Percentiles rank a stretch among this genome's conserved stretches.
Evolutionary conservation across 2,329 filamentous ascomycete genomes (phyloP).

Genomic region (Aspergillus fijiensis): DNA sequence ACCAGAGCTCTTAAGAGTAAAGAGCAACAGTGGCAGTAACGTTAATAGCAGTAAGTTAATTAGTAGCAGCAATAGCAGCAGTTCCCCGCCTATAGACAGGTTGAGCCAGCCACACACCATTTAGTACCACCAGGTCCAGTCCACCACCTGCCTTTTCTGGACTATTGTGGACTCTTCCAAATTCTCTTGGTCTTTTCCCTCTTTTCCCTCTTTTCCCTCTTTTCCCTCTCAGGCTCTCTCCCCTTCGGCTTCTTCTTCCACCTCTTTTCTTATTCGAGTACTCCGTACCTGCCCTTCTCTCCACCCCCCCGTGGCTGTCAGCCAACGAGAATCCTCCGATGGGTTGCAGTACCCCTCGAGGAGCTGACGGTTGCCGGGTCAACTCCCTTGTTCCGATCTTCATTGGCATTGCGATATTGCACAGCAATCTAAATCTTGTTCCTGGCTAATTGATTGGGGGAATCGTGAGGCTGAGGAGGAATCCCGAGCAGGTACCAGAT

Average conservation of each 20-base stretch:
- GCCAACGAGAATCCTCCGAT: conserved; percentile 6
- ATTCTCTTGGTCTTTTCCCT: no score
- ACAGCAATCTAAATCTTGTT: conserved; percentile 9
- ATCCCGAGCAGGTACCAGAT: neutral
- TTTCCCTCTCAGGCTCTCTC: no score
- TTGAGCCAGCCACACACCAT: no score
- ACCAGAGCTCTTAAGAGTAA: no score
- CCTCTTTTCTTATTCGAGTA: neutral
- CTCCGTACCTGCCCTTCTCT: neutral
- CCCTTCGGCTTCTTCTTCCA: neutral
- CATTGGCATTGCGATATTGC: conserved; percentile 1
- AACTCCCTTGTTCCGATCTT: conserved; percentile 23
- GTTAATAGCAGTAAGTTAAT: no score
- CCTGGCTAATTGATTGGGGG: conserved; percentile 12
- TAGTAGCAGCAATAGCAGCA: neutral
- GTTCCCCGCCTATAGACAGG: neutral
- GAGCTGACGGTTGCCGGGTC: conserved; percentile 18
- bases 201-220: neutral
- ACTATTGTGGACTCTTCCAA: neutral
- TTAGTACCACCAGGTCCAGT: neutral
- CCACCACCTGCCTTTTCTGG: neutral
- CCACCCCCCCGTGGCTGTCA: neutral
- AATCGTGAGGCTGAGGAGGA: conserved; percentile 8
- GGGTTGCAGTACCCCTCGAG: neutral
- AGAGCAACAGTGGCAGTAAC: no score